Evolutionary conservation across 1,139 yeast species (phyloP).

Genomic region (Pichia sp.): DNA sequence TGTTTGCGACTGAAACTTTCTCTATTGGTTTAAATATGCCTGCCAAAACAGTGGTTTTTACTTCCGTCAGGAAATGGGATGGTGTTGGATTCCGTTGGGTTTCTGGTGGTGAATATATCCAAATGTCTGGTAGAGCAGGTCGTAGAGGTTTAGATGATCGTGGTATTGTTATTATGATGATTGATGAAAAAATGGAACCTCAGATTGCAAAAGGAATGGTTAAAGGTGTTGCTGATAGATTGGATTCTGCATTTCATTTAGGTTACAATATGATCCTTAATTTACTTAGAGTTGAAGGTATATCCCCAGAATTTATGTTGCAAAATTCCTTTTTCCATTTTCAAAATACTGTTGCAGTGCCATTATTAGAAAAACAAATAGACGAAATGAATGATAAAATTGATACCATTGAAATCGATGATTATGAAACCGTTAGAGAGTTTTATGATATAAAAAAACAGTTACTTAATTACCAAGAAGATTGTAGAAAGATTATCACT

Average conservation of each 20-base stretch:
- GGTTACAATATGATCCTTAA: constrained; percentile 97
- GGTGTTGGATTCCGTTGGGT: constrained; percentile 98
- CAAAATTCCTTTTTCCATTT: constrained; percentile 92
- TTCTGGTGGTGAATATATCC: constrained; percentile 97
- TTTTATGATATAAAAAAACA: constrained; percentile 78
- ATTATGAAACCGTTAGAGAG: constrained; percentile 67
- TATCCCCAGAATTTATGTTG: constrained; percentile 95
- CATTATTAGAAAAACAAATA: constrained; percentile 65
- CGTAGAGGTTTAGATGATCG: constrained; percentile 91
- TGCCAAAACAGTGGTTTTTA: constrained; percentile 94
- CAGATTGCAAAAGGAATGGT: constrained; percentile 99
- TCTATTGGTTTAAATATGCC: constrained; percentile 98
- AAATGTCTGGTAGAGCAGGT: constrained; percentile 99
- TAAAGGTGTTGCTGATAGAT: constrained; percentile 87
- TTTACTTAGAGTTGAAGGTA: constrained; percentile 94
- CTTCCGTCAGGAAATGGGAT: constrained; percentile 97
- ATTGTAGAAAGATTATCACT: constrained; percentile 75
- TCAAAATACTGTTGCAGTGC: constrained; percentile 88
- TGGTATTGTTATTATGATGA: constrained; percentile 96
- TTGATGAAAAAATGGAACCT: constrained; percentile 98
- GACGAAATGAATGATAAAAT: constrained; percentile 45
- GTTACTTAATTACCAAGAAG: constrained; percentile 63
- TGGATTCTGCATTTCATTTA: constrained; percentile 84
- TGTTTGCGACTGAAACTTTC: constrained; percentile 97
- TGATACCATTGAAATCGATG: constrained; percentile 53